phyloP scores from a whole-genome alignment of 2,329 filamentous ascomycete genomes.

The Penicillium sp. region DNA sequence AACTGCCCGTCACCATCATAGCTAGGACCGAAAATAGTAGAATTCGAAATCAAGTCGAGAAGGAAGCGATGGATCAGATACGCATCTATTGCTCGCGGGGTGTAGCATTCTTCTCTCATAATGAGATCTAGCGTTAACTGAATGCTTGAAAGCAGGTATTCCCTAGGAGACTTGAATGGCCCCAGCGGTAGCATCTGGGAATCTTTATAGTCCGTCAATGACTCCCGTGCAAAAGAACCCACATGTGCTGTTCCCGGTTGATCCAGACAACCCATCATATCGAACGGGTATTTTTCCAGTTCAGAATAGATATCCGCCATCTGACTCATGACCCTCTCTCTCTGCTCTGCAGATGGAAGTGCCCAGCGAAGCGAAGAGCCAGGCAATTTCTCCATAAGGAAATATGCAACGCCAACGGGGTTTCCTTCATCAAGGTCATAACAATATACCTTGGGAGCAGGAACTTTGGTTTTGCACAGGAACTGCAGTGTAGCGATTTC shows the following conservation, averaged over 20 bases:
- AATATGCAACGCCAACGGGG: conserved; percentile 38
- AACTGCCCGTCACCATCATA: conserved; percentile 28
- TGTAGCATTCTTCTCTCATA: conserved; percentile 34
- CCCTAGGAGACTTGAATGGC: conserved; percentile 32
- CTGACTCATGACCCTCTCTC: conserved; percentile 34
- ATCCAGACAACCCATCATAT: conserved; percentile 34
- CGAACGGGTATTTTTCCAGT: conserved; percentile 35
- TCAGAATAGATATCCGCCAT: conserved; percentile 40
- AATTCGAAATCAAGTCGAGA: conserved; percentile 28
- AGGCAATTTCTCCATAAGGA: conserved; percentile 42
- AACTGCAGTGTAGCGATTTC: conserved; percentile 43
- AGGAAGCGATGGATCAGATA: conserved; percentile 44
- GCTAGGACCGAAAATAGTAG: conserved; percentile 14
- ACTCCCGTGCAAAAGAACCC: conserved; percentile 37
- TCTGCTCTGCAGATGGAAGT: conserved; percentile 30
- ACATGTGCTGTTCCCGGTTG: conserved; percentile 24
- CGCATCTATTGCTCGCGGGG: conserved; percentile 29
- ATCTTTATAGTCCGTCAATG: conserved; percentile 31
- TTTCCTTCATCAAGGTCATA: conserved; percentile 32
- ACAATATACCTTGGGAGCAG: conserved; percentile 37
- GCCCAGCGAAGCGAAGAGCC: conserved; percentile 37
- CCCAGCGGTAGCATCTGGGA: conserved; percentile 25
- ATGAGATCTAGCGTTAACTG: conserved; percentile 27
- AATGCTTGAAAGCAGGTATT: conserved; percentile 35
- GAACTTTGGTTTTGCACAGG: conserved; percentile 33